Evolutionary conservation across 2,329 filamentous ascomycete species (phyloP).

Genomic region (Clonostachys rhizophaga): DNA sequence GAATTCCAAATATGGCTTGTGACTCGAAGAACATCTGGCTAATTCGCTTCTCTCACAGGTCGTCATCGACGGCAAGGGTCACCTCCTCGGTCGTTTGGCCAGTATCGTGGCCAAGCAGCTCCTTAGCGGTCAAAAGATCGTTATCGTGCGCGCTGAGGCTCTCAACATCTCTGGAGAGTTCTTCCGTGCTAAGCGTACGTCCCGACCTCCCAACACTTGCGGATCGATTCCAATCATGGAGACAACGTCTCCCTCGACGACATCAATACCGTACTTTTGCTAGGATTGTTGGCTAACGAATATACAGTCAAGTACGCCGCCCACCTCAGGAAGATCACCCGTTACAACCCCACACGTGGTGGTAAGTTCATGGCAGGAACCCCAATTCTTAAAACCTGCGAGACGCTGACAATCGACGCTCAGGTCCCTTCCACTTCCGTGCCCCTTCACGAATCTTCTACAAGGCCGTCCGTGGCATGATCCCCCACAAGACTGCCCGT

Average conservation of each 20-base stretch:
- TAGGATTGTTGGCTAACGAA: conserved; percentile 29
- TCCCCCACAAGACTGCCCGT: conserved; percentile 99
- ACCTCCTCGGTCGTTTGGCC: conserved; percentile 98
- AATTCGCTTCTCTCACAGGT: conserved; percentile 50
- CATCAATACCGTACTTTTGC: conserved; percentile 14
- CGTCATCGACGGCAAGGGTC: conserved; percentile 99
- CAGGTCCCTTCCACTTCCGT: conserved; percentile 99
- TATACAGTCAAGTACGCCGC: conserved; percentile 97
- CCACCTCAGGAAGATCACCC: conserved; percentile 99
- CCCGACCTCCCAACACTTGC: conserved; percentile 8
- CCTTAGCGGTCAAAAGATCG: conserved; percentile 98
- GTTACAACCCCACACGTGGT: conserved; percentile 99
- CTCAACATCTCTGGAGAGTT: conserved; percentile 99
- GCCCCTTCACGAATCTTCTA: conserved; percentile 99
- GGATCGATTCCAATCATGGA: too few relatives aligned
- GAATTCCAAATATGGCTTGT: background rate
- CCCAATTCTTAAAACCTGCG: background rate
- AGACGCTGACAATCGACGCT: conserved; percentile 24
- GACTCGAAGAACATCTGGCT: conserved; percentile 11
- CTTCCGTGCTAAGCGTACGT: conserved; percentile 99
- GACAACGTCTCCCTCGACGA: background rate
- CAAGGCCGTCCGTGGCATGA: conserved; percentile 99
- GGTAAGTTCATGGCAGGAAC: conserved; percentile 53
- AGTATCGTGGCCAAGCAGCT: conserved; percentile 98
- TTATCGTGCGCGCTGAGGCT: conserved; percentile 96